Base-by-base conservation (phyloP, 306 rosid genomes). In the Pterocarpus santalinus region DNA sequence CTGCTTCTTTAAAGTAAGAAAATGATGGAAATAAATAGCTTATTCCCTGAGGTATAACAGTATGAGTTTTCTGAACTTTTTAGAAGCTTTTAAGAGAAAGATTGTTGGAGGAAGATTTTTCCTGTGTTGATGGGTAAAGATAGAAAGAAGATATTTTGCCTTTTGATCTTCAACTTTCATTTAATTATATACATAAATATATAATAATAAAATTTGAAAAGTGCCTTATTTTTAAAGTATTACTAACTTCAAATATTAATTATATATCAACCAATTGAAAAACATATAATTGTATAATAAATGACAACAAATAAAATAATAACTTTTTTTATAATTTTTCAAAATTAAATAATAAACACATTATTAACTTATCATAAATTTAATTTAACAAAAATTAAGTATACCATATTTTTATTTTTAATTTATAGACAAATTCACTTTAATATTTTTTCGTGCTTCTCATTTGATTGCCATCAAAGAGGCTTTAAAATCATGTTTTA, bases 1-100 rank as follows among this genome's bases (percentile, higher is more conserved):
- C 36, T 64, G 69, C 47, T 64, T 64, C 47, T 64, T 64, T 64
- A 35, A 38, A 13, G 69, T 36, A 64, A 13, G 47, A 36, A 36
- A 64, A 38, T 15, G 46, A 35, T 35, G 69, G 69, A 36, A 36
- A 36, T 5, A 5, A 30, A 5, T 35, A 64, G 22, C 28, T 14
- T 28, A 64, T 64, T 33, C 69, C 69, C 11, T 1, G 39, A 1
- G 66, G 38, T 32, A 61, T 17, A 56, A 22, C 28, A n/a, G 8
- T 3, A 69, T 1, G 7, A 44, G 32, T 28, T 28, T 46, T 44
- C 12, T 9, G 8, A 14, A 64, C 66, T 30, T 61, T 32, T 2
- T 32, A 61, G 66, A 38, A 6, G 53, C 53, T 16, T 39, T 66
- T 16, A 3, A 38, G 4, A 8, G 2, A 9, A 10, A 39, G 46